Conservation (phyloP, 1,284 basidiomycete genomes). For the Trichosporon asahii region DNA sequence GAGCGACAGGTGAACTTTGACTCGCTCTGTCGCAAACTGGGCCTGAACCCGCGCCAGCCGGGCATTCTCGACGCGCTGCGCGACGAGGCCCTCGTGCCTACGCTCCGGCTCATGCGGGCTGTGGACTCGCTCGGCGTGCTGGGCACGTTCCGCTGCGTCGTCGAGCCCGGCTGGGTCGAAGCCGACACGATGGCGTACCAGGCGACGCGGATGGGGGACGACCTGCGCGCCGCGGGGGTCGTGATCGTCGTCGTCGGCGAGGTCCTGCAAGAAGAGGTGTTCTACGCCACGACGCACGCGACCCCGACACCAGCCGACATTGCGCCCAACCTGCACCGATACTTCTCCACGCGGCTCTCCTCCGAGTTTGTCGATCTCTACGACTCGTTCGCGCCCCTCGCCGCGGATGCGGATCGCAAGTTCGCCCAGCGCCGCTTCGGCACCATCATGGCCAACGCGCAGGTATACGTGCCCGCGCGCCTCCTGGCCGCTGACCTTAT, state of each 20-base stretch:
- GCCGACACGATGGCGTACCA: constrained; percentile 65
- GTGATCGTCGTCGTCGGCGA: constrained; percentile 64
- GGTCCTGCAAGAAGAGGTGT: constrained; percentile 61
- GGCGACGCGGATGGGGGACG: constrained; percentile 58
- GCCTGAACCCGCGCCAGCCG: constrained; percentile 58
- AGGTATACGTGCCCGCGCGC: constrained; percentile 67
- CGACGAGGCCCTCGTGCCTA: constrained; percentile 57
- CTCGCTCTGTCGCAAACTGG: constrained; percentile 59
- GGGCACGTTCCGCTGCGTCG: constrained; percentile 66
- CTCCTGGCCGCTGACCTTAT: constrained; percentile 62
- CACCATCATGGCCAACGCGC: constrained; percentile 59
- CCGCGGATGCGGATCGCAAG: constrained; percentile 46
- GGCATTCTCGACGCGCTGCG: constrained; percentile 57
- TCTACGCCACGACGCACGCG: constrained; percentile 66
- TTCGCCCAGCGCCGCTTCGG: constrained; percentile 59
- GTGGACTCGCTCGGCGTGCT: constrained; percentile 56
- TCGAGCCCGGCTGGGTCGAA: constrained; percentile 58
- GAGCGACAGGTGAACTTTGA: constrained; percentile 63
- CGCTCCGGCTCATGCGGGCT: constrained; percentile 56
- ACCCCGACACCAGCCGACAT: constrained; percentile 57
- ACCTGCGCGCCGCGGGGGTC: constrained; percentile 61
- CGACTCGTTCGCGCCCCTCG: constrained; percentile 51
- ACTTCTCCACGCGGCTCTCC: constrained; percentile 52
- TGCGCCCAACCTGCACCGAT: constrained; percentile 60
- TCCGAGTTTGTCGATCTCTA: neutral